A percentile compares a stretch with the other conserved stretches of the same genome.
These are phyloP conservation scores for Leccinum sublutescens DNA, from an alignment of 768 basidiomycete species.

Conservation along the genomic window DNA sequence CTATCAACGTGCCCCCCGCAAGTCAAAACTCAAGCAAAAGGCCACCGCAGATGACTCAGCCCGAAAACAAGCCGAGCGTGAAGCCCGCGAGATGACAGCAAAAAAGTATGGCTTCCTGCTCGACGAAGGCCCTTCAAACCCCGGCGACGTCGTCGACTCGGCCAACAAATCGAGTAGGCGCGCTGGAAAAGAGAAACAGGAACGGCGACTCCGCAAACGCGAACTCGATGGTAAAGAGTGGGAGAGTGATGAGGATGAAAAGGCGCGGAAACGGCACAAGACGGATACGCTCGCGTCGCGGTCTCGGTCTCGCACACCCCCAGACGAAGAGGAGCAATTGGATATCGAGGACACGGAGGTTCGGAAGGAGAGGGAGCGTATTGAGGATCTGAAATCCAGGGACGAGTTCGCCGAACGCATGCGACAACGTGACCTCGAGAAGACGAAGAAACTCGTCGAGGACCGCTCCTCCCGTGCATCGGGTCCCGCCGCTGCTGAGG, in stretches of 20 bases:
- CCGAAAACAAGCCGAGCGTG: slow-evolving; percentile 71
- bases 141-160: slow-evolving; percentile 41
- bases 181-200: slow-evolving; percentile 50
- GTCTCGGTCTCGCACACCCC: slow-evolving; percentile 24
- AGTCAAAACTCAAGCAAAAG: slow-evolving; percentile 65
- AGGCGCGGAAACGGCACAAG: slow-evolving; percentile 61
- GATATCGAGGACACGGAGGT: slow-evolving; percentile 74
- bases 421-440: slow-evolving; percentile 75
- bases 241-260: slow-evolving; percentile 90
- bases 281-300: slow-evolving; percentile 39
- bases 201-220: slow-evolving; percentile 72
- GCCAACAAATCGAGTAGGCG: slow-evolving; percentile 26
- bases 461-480: slow-evolving; percentile 80
- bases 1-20: slow-evolving; percentile 73
- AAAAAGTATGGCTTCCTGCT: slow-evolving; percentile 80
- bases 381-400: slow-evolving; percentile 79
- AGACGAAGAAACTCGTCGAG: slow-evolving; percentile 87
- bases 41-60: slow-evolving; percentile 39
- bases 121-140: slow-evolving; percentile 72
- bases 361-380: slow-evolving; percentile 68
- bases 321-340: slow-evolving; percentile 38
- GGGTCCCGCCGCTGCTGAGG: slow-evolving; percentile 73
- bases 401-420: slow-evolving; percentile 94
- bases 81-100: slow-evolving; percentile 62
- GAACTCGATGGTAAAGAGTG: slow-evolving; percentile 81